These are phyloP conservation scores for Orobanche coerulescens DNA, from an alignment of 257 asterid species.

Conservation along the genomic window DNA sequence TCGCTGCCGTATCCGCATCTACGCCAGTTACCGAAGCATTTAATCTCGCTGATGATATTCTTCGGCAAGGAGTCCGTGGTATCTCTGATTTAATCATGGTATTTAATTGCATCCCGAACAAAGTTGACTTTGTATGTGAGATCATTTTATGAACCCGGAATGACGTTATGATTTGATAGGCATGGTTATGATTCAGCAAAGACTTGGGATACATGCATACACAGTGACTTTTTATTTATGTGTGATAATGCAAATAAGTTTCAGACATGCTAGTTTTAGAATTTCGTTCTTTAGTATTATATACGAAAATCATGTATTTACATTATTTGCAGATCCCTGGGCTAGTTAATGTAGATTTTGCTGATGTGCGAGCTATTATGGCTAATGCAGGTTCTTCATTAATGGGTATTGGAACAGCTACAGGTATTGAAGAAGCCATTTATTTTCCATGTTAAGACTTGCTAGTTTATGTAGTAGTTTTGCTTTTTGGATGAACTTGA, in stretches of 20 bases:
- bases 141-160: not conserved
- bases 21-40: constrained; percentile 98
- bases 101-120: constrained; percentile 16
- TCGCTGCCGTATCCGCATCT: constrained; percentile 85
- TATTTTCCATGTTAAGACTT: constrained; percentile 10
- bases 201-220: not conserved
- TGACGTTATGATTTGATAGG: not conserved
- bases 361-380: constrained; percentile 97
- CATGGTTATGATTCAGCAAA: not conserved
- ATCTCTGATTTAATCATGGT: constrained; percentile 94
- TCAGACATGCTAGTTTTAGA: not conserved
- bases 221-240: not conserved
- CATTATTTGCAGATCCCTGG: constrained; percentile 77
- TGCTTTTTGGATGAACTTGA: not conserved
- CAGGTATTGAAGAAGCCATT: constrained; percentile 46
- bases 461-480: constrained; percentile 6
- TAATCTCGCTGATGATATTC: constrained; percentile 94
- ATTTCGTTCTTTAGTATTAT: constrained; percentile 4
- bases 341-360: constrained; percentile 92
- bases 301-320: constrained; percentile 9
- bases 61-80: constrained; percentile 97
- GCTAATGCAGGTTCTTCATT: constrained; percentile 90
- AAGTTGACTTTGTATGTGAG: not conserved
- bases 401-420: constrained; percentile 96
- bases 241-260: not conserved